Evolutionary conservation across 1,284 basidiomycete genomes (phyloP), one percentile per base, ranked within the genome.

Genomic region (Apiotrichum laibachii): DNA sequence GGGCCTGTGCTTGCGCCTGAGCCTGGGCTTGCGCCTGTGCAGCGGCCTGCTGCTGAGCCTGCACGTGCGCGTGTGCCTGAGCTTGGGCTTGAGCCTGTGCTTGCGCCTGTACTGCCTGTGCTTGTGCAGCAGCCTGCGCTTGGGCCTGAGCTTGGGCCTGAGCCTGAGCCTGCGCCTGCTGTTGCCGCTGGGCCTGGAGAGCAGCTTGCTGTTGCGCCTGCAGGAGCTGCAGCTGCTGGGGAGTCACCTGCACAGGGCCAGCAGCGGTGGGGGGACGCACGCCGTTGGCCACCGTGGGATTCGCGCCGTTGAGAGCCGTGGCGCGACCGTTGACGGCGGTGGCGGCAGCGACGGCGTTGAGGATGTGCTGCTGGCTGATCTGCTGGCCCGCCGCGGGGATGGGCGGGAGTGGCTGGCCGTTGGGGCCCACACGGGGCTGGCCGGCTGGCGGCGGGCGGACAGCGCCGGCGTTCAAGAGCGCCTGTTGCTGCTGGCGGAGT

Each of bases 341-440:
- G 15, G 73, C 73, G 5, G 72, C 71, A 1, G 70, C 75, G 1
- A 74, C 73, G 19, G 75, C 75, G 22, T 68, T 69, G 52, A 77
- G 63, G 2, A 77, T 50, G 55, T 75, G 73, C 60, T 74, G 72
- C 55, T 77, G 75, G 52, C 66, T 71, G 49, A 50, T 37, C 49
- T 50, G 49, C 37, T 50, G 49, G 15, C 39, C 35, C 1, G 18
- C 31, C 6, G 19, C 16, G 6, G 69, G 67, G 4, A 68, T 67
- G 64, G 69, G 67, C 47, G 63, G 65, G 15, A 71, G 53, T 15
- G 60, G 61, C 63, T 73, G 73, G 9, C 71, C 72, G 50, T 70
- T 70, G 10, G 69, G 64, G 8, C 61, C 66, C 12, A 67, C 59
- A 1, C 63, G 60, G 34, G 55, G 43, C 15, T 52, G 58, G 6